Percentiles rank a stretch among this genome's conserved stretches.
Conservation (phyloP, 805 yeast genomes). For the Isabelozyma rhagii region DNA sequence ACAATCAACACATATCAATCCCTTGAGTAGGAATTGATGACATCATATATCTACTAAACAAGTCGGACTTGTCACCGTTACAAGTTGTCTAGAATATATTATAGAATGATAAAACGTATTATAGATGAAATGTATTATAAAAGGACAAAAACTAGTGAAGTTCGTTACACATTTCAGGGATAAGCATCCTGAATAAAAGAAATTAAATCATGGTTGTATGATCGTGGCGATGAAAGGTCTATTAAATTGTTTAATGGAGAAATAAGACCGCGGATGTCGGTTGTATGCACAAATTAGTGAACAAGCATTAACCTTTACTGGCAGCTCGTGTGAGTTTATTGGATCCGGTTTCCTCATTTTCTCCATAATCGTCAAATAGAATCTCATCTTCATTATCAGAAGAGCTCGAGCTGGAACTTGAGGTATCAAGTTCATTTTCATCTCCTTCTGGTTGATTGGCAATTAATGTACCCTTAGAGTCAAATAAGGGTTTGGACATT, state of each 20-base stretch:
- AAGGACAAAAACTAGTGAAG: background rate
- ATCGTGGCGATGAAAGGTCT: too few relatives aligned
- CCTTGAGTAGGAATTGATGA: too few relatives aligned
- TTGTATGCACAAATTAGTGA: background rate
- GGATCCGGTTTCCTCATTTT: constrained; percentile 4
- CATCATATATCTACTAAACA: too few relatives aligned
- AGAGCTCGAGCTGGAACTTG: constrained; percentile 22
- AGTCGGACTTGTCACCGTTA: too few relatives aligned
- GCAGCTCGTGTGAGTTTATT: constrained; percentile 38
- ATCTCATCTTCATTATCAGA: constrained; percentile 26
- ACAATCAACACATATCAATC: too few relatives aligned
- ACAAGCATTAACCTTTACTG: constrained; percentile 27
- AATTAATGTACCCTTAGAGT: constrained; percentile 26
- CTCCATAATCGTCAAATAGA: background rate
- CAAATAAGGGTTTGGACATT: constrained; percentile 61
- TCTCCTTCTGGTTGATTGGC: constrained; percentile 8
- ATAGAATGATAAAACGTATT: background rate
- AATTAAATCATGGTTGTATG: background rate
- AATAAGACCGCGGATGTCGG: too few relatives aligned
- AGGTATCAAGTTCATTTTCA: constrained; percentile 21
- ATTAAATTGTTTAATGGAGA: too few relatives aligned
- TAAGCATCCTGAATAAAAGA: background rate
- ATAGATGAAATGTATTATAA: background rate
- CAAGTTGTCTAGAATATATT: too few relatives aligned
- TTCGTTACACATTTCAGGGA: constrained; percentile 1